Conservation (phyloP, 2,329 filamentous ascomycete species). For the Fonsecaea multimorphosa region DNA sequence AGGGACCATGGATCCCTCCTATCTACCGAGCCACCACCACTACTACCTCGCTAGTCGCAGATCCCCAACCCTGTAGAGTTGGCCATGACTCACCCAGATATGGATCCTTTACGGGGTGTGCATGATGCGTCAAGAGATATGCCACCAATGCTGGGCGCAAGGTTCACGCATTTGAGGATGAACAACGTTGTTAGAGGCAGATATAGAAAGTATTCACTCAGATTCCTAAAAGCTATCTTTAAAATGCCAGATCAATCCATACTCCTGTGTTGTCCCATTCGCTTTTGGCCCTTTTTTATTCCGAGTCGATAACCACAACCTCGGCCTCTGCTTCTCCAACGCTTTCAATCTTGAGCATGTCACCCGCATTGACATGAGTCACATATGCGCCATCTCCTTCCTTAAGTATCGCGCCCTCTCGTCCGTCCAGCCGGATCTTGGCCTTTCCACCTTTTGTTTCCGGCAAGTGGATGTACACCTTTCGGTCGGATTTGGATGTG, state of each 20-base stretch:
- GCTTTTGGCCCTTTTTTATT: slow-evolving; percentile 46
- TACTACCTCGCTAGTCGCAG: neutral
- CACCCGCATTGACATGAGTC: slow-evolving; percentile 67
- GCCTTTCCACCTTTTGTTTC: slow-evolving; percentile 78
- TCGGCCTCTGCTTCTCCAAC: slow-evolving; percentile 72
- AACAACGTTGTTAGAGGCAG: neutral
- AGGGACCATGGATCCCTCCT: neutral
- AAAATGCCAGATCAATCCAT: slow-evolving; percentile 2
- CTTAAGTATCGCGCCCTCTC: slow-evolving; percentile 68
- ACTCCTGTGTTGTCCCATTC: neutral
- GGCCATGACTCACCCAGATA: neutral
- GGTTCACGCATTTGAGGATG: neutral
- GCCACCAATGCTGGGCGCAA: too few relatives aligned
- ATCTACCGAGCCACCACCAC: too few relatives aligned
- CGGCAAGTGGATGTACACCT: slow-evolving; percentile 80
- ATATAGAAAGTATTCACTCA: neutral
- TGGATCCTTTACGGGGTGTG: neutral
- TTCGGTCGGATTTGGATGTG: slow-evolving; percentile 58
- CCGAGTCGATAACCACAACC: slow-evolving; percentile 70
- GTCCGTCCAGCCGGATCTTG: slow-evolving; percentile 70
- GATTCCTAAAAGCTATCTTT: too few relatives aligned
- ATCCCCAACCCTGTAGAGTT: neutral
- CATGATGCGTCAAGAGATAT: neutral
- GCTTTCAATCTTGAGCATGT: slow-evolving; percentile 69
- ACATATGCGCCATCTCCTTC: slow-evolving; percentile 86